Percentiles rank a stretch among this genome's conserved stretches.
Evolutionary conservation across 352 stramenopile species (phyloP).

Genomic region (Phytophthora pluvialis): DNA sequence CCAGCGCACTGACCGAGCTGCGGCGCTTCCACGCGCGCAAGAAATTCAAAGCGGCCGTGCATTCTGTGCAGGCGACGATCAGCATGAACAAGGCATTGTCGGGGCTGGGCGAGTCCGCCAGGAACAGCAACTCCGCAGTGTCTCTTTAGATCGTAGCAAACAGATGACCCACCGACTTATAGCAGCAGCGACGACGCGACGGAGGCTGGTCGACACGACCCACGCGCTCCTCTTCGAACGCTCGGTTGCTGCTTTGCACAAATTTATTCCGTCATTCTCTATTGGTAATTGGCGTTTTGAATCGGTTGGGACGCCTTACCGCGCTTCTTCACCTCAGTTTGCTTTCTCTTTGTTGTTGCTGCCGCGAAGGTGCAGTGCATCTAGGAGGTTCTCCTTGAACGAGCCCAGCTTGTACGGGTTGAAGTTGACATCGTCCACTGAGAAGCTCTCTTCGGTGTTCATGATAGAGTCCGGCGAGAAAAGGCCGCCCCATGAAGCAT

Average conservation of each 20-base stretch:
- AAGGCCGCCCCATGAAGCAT: slow-evolving; percentile 78
- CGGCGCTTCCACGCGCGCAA: slow-evolving; percentile 82
- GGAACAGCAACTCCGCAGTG: slow-evolving; percentile 43
- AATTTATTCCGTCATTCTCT: slow-evolving; percentile 39
- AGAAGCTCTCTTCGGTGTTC: slow-evolving; percentile 77
- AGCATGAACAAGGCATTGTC: slow-evolving; percentile 81
- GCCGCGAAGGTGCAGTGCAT: slow-evolving; percentile 49
- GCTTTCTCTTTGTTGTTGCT: slow-evolving; percentile 39
- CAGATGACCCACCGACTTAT: slow-evolving; percentile 14
- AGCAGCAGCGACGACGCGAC: slow-evolving; percentile 12
- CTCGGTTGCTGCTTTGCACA: slow-evolving; percentile 31
- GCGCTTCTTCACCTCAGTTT: slow-evolving; percentile 13
- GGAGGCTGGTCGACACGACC: slow-evolving; percentile 3
- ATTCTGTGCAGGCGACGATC: slow-evolving; percentile 82
- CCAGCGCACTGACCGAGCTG: slow-evolving; percentile 77
- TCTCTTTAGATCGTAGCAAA: slow-evolving; percentile 47
- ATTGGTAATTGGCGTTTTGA: slow-evolving; percentile 15
- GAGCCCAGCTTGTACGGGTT: slow-evolving; percentile 78
- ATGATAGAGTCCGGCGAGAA: slow-evolving; percentile 76
- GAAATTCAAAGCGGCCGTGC: slow-evolving; percentile 86
- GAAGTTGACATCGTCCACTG: slow-evolving; percentile 72
- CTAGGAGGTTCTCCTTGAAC: slow-evolving; percentile 66
- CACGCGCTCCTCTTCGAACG: slow-evolving; percentile 16
- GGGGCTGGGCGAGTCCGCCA: slow-evolving; percentile 32
- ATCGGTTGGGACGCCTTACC: neutral